Percentiles rank a stretch among this genome's conserved stretches.
Evolutionary conservation across 352 stramenopile genomes (phyloP).

Genomic region (Globisporangium cederbergense): DNA sequence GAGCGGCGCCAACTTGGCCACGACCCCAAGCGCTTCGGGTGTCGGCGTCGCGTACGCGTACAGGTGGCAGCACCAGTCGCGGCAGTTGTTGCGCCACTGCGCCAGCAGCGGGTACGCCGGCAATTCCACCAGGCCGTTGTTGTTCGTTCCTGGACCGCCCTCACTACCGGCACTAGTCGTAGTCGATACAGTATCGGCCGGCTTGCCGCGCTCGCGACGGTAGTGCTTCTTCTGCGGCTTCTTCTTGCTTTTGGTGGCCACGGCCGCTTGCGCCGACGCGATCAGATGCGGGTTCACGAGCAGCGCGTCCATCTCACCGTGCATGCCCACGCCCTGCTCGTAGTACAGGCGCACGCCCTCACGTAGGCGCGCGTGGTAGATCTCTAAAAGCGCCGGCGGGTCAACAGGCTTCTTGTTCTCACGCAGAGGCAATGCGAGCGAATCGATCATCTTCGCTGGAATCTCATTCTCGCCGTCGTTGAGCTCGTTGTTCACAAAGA

Average conservation of each 20-base stretch:
- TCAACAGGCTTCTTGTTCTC: conserved; percentile 21
- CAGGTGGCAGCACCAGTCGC: conserved; percentile 72
- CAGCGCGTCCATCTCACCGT: conserved; percentile 76
- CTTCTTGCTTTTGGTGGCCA: conserved; percentile 45
- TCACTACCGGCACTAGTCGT: background rate
- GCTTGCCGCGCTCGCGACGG: conserved; percentile 35
- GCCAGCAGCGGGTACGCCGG: conserved; percentile 62
- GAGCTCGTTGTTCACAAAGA: conserved; percentile 61
- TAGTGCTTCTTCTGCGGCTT: conserved; percentile 66
- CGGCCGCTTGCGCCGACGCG: conserved; percentile 15
- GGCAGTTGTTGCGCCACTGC: conserved; percentile 77
- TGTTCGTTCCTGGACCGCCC: background rate
- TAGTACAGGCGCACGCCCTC: conserved; percentile 79
- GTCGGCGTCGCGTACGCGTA: conserved; percentile 75
- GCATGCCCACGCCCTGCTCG: conserved; percentile 69
- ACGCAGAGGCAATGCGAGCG: conserved; percentile 38
- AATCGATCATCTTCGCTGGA: conserved; percentile 23
- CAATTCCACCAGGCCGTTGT: conserved; percentile 36
- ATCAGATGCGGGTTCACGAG: conserved; percentile 35
- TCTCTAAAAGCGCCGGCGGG: conserved; percentile 36
- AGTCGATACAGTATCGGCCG: conserved; percentile 10
- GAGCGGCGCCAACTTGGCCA: conserved; percentile 58
- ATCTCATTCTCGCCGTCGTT: conserved; percentile 13
- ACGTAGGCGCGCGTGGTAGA: conserved; percentile 57
- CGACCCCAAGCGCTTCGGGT: conserved; percentile 38